These are phyloP conservation scores for Dalbergia cultrata DNA, from an alignment of 306 rosid species.

Conservation along the genomic window DNA sequence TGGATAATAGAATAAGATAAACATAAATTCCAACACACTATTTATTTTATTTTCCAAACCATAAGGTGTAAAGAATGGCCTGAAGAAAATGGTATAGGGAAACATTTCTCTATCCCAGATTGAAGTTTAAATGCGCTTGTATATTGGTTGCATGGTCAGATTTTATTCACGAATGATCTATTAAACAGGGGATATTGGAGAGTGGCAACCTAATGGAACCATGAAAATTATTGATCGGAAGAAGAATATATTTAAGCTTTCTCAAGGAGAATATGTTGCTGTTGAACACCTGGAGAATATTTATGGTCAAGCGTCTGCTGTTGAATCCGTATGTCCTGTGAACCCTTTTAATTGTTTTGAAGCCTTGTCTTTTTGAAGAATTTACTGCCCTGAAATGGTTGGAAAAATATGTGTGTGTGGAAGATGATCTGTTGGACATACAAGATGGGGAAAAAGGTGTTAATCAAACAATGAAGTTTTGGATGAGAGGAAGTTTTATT, in stretches of 20 bases:
- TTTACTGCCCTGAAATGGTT: not conserved
- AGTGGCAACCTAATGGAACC: constrained; percentile 92
- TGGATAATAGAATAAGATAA: too few species aligned
- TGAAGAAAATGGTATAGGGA: too few species aligned
- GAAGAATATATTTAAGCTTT: constrained; percentile 97
- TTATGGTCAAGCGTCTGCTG: constrained; percentile 62
- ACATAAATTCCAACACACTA: too few species aligned
- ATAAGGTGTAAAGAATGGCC: too few species aligned
- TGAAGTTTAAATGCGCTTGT: not conserved
- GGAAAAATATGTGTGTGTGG: not conserved
- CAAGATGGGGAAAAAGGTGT: not conserved
- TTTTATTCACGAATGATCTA: constrained; percentile 39
- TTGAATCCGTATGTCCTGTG: constrained; percentile 69
- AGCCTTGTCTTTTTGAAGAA: not conserved
- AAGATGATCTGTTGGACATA: not conserved
- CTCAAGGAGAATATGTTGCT: constrained; percentile 98
- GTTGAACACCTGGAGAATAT: constrained; percentile 92
- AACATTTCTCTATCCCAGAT: too few species aligned
- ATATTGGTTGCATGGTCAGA: constrained; percentile 1
- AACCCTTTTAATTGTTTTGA: constrained; percentile 18
- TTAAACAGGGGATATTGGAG: constrained; percentile 88
- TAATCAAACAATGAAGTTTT: not conserved
- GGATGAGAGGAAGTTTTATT: too few species aligned
- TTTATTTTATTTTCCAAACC: too few species aligned
- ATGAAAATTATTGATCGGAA: constrained; percentile 89